Base-by-base conservation (phyloP, 306 rosid species). In the Castanea crenata region DNA sequence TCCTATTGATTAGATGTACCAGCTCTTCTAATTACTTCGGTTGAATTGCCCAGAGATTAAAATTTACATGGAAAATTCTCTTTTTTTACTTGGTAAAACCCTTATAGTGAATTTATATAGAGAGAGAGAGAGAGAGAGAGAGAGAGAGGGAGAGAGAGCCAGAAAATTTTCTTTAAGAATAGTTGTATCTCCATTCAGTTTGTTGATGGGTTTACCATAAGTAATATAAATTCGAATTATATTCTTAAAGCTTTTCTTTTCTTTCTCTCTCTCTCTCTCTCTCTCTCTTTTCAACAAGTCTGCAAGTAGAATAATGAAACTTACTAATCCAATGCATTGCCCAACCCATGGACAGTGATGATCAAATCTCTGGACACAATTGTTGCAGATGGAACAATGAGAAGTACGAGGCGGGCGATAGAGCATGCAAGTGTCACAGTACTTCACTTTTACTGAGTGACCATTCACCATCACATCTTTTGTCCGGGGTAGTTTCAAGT, bases 321-420 rank as follows among this genome's bases (percentile, higher is more conserved):
- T 88, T 91, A 94, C 99, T 21, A 86, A 74, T 91, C 99, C 99
- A 71, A 95, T 90, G 89, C 99, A 95, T 87, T 95, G 99, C 58
- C 99, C 99, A 75, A 95, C 98, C 99, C 99, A 95, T 54, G 98
- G 98, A 75, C 99, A 95, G 74, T 95, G 99, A 89, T 95, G 99
- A 93, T 95, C 99, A 78, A 95, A 95, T 88, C 89, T 90, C 93
- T 90, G 89, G 75, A 95, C 93, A 71, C 99, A 95, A 80, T 95
- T 95, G 94, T 95, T 93, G 93, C 99, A 95, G 80, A 95, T 85
- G 78, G 99, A 95, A 81, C 99, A 95, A 85, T 95, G 99, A 83
- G 99, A 95, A 79, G 95, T 90, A 20, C 99, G 98, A 64, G 98
- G 98, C 21, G 94, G 97, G 57, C 98, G 97, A 91, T 92, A 95